These are phyloP conservation scores for Dactylellina leptospora DNA, from an alignment of 2,329 filamentous ascomycete genomes.

Conservation along the genomic window DNA sequence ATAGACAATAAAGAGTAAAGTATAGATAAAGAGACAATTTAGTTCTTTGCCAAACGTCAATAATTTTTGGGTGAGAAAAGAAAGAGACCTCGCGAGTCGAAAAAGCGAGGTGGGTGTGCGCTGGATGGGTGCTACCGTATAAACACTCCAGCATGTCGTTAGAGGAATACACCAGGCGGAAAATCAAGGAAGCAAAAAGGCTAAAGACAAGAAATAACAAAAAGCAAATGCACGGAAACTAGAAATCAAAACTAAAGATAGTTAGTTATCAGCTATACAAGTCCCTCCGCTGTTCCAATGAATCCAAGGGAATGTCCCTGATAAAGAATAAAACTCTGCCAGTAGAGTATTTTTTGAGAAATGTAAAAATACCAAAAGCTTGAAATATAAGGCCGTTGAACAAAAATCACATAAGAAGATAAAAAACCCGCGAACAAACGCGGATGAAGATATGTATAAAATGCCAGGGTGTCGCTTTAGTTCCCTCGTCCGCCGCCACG, in stretches of 20 bases:
- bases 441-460: too few relatives aligned
- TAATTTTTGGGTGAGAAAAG: conserved; percentile 18
- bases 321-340: conserved; percentile 44
- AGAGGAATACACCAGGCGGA: conserved; percentile 32
- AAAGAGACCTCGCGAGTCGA: neutral
- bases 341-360: conserved; percentile 20
- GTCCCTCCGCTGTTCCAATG: conserved; percentile 20
- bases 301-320: conserved; percentile 33
- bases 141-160: conserved; percentile 36
- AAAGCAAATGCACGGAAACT: conserved; percentile 11
- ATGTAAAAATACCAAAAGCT: conserved; percentile 1
- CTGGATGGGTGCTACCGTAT: conserved; percentile 25
- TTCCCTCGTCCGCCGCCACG: conserved; percentile 28
- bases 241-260: conserved; percentile 29
- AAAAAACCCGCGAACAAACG: too few relatives aligned
- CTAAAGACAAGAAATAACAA: conserved; percentile 37
- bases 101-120: conserved; percentile 13
- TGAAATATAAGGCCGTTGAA: conserved; percentile 29
- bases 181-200: conserved; percentile 9
- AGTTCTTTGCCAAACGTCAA: conserved; percentile 20
- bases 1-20: neutral
- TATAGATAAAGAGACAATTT: conserved; percentile 24
- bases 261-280: conserved; percentile 30
- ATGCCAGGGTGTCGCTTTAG: too few relatives aligned
- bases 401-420: conserved; percentile 13